Conservation (phyloP, 768 basidiomycete genomes). For the Leccinellum luteum region DNA sequence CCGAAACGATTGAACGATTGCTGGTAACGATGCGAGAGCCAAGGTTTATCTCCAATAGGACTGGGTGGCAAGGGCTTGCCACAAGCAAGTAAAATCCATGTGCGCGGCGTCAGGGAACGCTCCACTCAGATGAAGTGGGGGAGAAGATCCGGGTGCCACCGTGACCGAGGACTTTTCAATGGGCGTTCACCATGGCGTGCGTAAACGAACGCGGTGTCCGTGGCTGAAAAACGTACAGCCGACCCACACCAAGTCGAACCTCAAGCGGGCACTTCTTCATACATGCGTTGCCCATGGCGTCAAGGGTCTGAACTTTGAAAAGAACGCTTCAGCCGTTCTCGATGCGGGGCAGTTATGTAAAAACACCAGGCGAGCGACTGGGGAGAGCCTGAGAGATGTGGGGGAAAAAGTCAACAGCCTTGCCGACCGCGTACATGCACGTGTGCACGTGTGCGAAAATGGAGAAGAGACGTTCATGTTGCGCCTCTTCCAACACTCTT, state of each 20-base stretch:
- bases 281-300: neutral
- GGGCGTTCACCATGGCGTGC: neutral
- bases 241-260: conserved; percentile 10
- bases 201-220: neutral
- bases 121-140: conserved; percentile 1
- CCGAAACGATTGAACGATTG: neutral
- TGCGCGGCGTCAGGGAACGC: neutral
- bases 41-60: neutral
- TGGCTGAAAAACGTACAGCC: conserved; percentile 1
- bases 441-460: neutral
- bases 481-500: too few relatives aligned
- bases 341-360: conserved; percentile 5
- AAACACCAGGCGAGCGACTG: neutral
- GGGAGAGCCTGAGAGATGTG: neutral
- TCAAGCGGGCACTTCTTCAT: neutral
- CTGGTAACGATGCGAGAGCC: neutral
- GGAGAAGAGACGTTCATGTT: neutral
- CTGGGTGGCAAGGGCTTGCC: neutral
- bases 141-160: neutral
- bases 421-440: neutral
- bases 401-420: neutral
- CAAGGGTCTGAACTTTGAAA: neutral
- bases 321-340: neutral
- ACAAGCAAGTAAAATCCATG: neutral
- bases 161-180: neutral